Evolutionary conservation across 2,329 filamentous ascomycete species (phyloP).

Genomic region (Trematosphaeria pertusa): DNA sequence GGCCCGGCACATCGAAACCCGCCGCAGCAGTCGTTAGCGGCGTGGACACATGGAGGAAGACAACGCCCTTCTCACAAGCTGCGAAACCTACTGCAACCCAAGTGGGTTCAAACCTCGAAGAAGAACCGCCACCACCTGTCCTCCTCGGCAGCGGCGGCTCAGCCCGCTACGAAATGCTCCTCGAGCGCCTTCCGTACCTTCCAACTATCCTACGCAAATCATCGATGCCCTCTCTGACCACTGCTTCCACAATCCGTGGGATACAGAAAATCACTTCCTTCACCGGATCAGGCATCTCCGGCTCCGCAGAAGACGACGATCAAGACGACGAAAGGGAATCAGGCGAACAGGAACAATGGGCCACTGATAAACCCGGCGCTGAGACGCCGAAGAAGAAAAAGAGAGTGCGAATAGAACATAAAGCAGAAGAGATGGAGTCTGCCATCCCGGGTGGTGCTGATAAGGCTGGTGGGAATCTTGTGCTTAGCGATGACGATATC

Average conservation of each 20-base stretch:
- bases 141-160: constrained; percentile 67
- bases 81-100: constrained; percentile 10
- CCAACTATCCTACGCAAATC: constrained; percentile 63
- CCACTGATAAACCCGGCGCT: constrained; percentile 50
- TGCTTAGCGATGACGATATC: constrained; percentile 58
- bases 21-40: constrained; percentile 41
- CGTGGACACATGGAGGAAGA: constrained; percentile 48
- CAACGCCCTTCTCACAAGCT: constrained; percentile 21
- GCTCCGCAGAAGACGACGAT: constrained; percentile 36
- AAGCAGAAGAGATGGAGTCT: constrained; percentile 25
- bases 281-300: constrained; percentile 42
- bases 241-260: constrained; percentile 55
- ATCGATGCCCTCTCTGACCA: constrained; percentile 34
- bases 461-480: constrained; percentile 42
- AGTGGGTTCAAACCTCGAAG: constrained; percentile 8
- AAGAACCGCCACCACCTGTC: constrained; percentile 22
- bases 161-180: constrained; percentile 74
- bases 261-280: constrained; percentile 75
- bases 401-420: constrained; percentile 28
- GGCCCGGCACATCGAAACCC: constrained; percentile 30
- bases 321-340: constrained; percentile 38
- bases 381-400: constrained; percentile 30
- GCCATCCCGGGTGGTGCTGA: constrained; percentile 31
- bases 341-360: constrained; percentile 48
- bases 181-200: constrained; percentile 89